phyloP scores from a whole-genome alignment of 1,139 yeast genomes.

The Yamadazyma atlantica region DNA sequence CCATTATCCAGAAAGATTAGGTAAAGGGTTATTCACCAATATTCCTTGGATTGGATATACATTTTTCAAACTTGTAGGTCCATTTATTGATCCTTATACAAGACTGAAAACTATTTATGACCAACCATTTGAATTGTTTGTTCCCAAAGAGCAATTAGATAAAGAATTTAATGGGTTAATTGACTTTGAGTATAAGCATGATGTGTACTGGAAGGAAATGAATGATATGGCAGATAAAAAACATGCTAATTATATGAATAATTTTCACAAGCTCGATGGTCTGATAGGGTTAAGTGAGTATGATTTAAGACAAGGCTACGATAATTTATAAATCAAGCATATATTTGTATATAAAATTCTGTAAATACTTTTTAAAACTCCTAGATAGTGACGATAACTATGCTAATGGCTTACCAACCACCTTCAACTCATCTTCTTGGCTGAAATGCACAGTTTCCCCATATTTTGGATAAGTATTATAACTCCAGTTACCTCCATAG shows the following conservation, averaged over 20 bases:
- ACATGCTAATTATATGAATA: constrained; percentile 52
- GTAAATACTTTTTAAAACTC: neutral
- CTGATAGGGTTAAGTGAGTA: constrained; percentile 69
- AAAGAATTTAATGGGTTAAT: constrained; percentile 79
- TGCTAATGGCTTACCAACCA: neutral
- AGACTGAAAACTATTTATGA: constrained; percentile 89
- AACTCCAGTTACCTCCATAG: constrained; percentile 18
- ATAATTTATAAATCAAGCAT: constrained; percentile 4
- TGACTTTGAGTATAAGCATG: constrained; percentile 80
- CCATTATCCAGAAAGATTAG: constrained; percentile 94
- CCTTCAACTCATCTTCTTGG: constrained; percentile 7
- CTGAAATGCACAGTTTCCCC: constrained; percentile 8
- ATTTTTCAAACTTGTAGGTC: constrained; percentile 83
- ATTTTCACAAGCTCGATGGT: constrained; percentile 68
- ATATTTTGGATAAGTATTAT: constrained; percentile 16
- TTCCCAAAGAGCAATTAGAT: constrained; percentile 79
- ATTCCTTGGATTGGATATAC: constrained; percentile 94
- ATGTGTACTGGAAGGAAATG: constrained; percentile 77
- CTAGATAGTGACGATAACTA: neutral
- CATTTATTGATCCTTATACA: constrained; percentile 93
- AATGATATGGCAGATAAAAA: constrained; percentile 56
- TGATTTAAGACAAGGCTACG: constrained; percentile 32
- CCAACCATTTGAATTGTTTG: constrained; percentile 81
- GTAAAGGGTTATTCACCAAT: constrained; percentile 85
- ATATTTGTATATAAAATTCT: no score